phyloP scores from a whole-genome alignment of 2,329 filamentous ascomycete species.

The Cytospora leucostoma region DNA sequence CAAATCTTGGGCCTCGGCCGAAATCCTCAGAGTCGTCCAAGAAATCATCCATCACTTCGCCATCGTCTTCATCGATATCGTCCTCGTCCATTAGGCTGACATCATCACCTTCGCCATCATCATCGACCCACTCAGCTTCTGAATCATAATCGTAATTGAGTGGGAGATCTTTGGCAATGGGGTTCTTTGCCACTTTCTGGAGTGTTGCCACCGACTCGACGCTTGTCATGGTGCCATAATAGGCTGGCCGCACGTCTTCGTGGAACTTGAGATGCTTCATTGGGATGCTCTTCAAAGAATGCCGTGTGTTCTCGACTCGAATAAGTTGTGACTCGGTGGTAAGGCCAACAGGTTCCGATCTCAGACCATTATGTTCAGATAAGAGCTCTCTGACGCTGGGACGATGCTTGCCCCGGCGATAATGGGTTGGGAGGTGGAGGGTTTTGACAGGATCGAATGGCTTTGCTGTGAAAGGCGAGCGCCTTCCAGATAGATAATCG shows the following conservation, averaged over 20 bases:
- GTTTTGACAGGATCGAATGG: slow-evolving; percentile 48
- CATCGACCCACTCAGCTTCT: slow-evolving; percentile 80
- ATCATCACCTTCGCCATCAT: slow-evolving; percentile 69
- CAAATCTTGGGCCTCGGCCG: slow-evolving; percentile 56
- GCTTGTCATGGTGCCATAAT: slow-evolving; percentile 72
- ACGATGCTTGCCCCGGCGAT: slow-evolving; percentile 49
- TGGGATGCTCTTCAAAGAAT: slow-evolving; percentile 54
- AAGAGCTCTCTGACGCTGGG: slow-evolving; percentile 64
- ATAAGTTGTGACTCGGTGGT: slow-evolving; percentile 45
- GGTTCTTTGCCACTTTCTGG: slow-evolving; percentile 53
- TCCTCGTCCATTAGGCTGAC: slow-evolving; percentile 61
- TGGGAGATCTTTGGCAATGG: slow-evolving; percentile 56
- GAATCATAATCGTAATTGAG: slow-evolving; percentile 84
- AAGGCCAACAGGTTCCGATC: slow-evolving; percentile 38
- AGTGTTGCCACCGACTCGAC: slow-evolving; percentile 54
- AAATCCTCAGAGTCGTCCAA: slow-evolving; percentile 82
- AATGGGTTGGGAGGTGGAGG: slow-evolving; percentile 47
- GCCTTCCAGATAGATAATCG: slow-evolving; percentile 50
- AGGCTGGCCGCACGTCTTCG: slow-evolving; percentile 68
- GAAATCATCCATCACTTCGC: slow-evolving; percentile 87
- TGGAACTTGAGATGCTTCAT: slow-evolving; percentile 65
- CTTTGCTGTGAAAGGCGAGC: slow-evolving; percentile 45
- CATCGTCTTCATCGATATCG: slow-evolving; percentile 70
- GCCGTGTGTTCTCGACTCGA: slow-evolving; percentile 40
- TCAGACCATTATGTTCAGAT: slow-evolving; percentile 49